Percentiles rank a stretch among this genome's conserved stretches.
Conservation (phyloP, 1,284 basidiomycete genomes). For the Chondrostereum purpureum region DNA sequence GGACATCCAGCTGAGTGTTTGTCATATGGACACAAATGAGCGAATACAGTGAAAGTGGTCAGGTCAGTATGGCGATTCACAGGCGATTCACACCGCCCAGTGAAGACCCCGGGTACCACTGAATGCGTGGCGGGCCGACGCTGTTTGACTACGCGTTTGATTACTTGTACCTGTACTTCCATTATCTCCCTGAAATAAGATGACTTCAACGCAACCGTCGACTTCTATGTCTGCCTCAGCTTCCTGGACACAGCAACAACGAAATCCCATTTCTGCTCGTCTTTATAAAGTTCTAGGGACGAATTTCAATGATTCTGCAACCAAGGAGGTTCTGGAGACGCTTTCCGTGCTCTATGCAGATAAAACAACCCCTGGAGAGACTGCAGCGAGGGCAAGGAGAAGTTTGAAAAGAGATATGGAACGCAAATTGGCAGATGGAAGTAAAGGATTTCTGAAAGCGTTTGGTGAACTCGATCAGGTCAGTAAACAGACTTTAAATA, state of each 20-base stretch:
- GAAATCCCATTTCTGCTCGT: conserved; percentile 74
- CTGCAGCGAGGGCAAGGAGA: conserved; percentile 65
- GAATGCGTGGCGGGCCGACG: too few species aligned
- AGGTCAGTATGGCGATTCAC: too few species aligned
- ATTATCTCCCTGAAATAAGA: too few species aligned
- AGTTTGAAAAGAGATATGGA: conserved; percentile 83
- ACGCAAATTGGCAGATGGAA: conserved; percentile 71
- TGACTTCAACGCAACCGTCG: too few species aligned
- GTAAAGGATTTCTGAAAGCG: conserved; percentile 73
- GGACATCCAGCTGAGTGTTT: too few species aligned
- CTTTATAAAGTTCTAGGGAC: conserved; percentile 84
- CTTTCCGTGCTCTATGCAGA: conserved; percentile 70
- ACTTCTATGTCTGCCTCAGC: not conserved
- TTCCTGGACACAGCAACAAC: conserved; percentile 18
- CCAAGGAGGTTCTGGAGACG: conserved; percentile 75
- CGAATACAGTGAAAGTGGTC: too few species aligned
- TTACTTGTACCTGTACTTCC: too few species aligned
- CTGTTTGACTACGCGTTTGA: too few species aligned
- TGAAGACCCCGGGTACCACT: too few species aligned
- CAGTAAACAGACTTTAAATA: conserved; percentile 23
- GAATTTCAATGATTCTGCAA: conserved; percentile 77
- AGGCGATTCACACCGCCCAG: too few species aligned
- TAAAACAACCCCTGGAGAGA: conserved; percentile 36
- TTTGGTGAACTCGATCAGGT: conserved; percentile 87
- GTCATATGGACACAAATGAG: too few species aligned